phyloP scores from a whole-genome alignment of 306 rosid species.

The Rosa chinensis region DNA sequence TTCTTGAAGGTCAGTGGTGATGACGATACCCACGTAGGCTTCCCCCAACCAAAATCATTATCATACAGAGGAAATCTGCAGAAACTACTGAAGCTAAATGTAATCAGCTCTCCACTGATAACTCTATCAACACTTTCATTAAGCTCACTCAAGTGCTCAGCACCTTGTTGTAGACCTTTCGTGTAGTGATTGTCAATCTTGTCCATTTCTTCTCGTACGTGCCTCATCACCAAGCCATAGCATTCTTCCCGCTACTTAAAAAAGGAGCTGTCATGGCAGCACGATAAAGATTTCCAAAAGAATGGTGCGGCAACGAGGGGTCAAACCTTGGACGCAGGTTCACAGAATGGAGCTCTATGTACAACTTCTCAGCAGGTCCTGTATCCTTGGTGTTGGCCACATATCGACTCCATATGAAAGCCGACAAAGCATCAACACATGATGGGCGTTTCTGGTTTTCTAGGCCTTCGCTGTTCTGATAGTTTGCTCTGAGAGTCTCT shows the following conservation, averaged over 20 bases:
- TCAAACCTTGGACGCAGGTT: slow-evolving; percentile 23
- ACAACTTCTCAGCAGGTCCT: not conserved
- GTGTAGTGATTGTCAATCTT: slow-evolving; percentile 11
- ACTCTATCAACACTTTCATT: not conserved
- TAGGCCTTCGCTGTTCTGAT: not conserved
- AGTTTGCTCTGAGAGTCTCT: not conserved
- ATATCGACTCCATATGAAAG: slow-evolving; percentile 11
- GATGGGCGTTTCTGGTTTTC: not conserved
- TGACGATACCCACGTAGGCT: slow-evolving; percentile 30
- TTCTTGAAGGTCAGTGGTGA: slow-evolving; percentile 10
- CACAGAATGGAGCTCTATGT: slow-evolving; percentile 2
- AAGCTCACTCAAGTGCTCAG: not conserved
- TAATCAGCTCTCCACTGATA: not conserved
- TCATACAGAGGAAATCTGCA: slow-evolving; percentile 24
- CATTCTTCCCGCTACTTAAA: not conserved
- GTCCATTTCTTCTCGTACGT: slow-evolving; percentile 27
- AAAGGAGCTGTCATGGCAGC: slow-evolving; percentile 2
- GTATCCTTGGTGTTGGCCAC: not conserved
- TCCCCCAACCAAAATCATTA: slow-evolving; percentile 49
- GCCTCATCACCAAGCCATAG: slow-evolving; percentile 14
- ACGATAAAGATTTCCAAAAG: slow-evolving; percentile 18
- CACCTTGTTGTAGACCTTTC: slow-evolving; percentile 7
- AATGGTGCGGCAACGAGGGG: slow-evolving; percentile 16
- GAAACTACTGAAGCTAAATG: slow-evolving; percentile 4
- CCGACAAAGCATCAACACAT: slow-evolving; percentile 7